Conservation (phyloP, 495 filamentous ascomycete species). For the Podospora fimiseda region DNA sequence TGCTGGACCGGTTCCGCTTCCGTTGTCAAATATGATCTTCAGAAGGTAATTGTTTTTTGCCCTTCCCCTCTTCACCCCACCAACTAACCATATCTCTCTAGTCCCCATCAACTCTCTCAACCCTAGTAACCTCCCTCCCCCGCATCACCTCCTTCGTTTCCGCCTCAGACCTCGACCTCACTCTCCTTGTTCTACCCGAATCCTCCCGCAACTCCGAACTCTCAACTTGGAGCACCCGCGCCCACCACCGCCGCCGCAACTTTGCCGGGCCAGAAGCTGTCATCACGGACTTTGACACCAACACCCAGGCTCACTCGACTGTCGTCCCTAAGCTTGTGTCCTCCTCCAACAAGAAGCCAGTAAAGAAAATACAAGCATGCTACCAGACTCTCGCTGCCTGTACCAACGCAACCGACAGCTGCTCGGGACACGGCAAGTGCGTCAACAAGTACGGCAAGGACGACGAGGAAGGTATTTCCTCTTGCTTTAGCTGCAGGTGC, state of each 20-base stretch:
- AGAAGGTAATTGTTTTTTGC: constrained; percentile 26
- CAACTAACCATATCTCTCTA: constrained; percentile 10
- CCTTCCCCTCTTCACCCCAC: not conserved
- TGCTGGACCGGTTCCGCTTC: constrained; percentile 43
- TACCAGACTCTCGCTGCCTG: constrained; percentile 58
- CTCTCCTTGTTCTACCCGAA: constrained; percentile 40
- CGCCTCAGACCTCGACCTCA: constrained; percentile 38
- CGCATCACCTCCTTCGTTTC: constrained; percentile 27
- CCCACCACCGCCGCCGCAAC: constrained; percentile 34
- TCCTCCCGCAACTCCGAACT: constrained; percentile 30
- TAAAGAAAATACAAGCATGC: constrained; percentile 49
- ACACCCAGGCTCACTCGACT: constrained; percentile 11
- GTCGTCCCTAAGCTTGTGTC: constrained; percentile 19
- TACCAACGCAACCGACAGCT: constrained; percentile 56
- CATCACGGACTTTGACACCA: constrained; percentile 21
- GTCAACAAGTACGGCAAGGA: constrained; percentile 47
- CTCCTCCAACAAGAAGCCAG: constrained; percentile 11
- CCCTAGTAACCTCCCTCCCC: constrained; percentile 29
- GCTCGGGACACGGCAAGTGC: constrained; percentile 71
- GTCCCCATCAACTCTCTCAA: constrained; percentile 25
- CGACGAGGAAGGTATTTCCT: constrained; percentile 23
- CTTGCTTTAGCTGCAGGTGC: constrained; percentile 78
- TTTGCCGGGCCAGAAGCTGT: constrained; percentile 26
- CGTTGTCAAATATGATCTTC: constrained; percentile 37
- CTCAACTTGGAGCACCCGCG: constrained; percentile 25